A percentile compares a stretch with the other conserved stretches of the same genome.
Evolutionary conservation across 2,329 filamentous ascomycete species (phyloP).

Genomic region (Mollisiaceae sp.): DNA sequence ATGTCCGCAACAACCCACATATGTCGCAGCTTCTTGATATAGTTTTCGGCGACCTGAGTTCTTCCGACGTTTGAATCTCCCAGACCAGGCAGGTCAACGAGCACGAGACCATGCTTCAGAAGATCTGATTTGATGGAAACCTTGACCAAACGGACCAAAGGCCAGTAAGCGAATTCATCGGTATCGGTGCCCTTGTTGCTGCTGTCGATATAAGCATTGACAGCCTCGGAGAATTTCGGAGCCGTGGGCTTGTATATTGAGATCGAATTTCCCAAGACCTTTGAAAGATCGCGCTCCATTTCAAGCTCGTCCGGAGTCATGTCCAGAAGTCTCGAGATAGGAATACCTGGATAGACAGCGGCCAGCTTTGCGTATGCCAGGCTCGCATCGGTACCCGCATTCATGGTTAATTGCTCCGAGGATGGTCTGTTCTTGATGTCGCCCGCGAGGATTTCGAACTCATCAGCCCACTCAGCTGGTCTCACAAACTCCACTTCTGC

Average conservation of each 20-base stretch:
- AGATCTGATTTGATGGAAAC: slow-evolving; percentile 53
- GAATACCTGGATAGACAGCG: slow-evolving; percentile 48
- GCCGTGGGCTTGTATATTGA: slow-evolving; percentile 3
- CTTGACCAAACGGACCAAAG: slow-evolving; percentile 44
- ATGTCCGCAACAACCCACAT: slow-evolving; percentile 54
- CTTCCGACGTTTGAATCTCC: slow-evolving; percentile 55
- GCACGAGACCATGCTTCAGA: slow-evolving; percentile 53
- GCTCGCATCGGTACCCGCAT: slow-evolving; percentile 24
- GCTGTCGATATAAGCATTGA: slow-evolving; percentile 31
- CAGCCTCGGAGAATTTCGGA: slow-evolving; percentile 14
- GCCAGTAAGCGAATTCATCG: slow-evolving; percentile 47
- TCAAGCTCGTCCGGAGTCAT: slow-evolving; percentile 16
- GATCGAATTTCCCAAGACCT: slow-evolving; percentile 20
- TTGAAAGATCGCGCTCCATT: slow-evolving; percentile 10
- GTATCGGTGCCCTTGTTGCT: slow-evolving; percentile 11
- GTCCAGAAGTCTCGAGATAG: slow-evolving; percentile 44
- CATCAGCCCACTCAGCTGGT: slow-evolving; percentile 48
- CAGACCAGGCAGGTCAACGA: slow-evolving; percentile 60
- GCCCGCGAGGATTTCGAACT: slow-evolving; percentile 46
- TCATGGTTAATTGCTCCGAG: slow-evolving; percentile 43
- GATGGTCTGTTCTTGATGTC: slow-evolving; percentile 46
- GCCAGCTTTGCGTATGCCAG: slow-evolving; percentile 52
- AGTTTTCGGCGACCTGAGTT: slow-evolving; percentile 49
- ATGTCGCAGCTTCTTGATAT: slow-evolving; percentile 52
- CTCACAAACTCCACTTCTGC: slow-evolving; percentile 53